These are phyloP conservation scores for Saksenaea vasiformis DNA, from an alignment of 371 early-diverging fungal genomes.

Conservation along the genomic window DNA sequence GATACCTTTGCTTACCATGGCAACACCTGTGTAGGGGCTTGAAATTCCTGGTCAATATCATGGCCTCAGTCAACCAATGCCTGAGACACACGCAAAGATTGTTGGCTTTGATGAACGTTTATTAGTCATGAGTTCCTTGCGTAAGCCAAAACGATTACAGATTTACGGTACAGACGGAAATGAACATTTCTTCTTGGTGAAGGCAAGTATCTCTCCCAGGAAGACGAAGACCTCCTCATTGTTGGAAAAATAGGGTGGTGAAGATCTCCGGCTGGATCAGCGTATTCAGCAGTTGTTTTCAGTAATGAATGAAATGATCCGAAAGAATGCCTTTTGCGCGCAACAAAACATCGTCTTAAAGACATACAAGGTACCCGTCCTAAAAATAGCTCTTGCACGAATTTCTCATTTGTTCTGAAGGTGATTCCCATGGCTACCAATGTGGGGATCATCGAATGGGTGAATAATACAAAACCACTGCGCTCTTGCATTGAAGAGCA, in stretches of 20 bases:
- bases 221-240: not conserved
- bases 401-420: constrained; percentile 17
- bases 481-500: constrained; percentile 49
- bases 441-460: constrained; percentile 74
- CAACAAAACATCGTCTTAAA: constrained; percentile 45
- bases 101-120: constrained; percentile 63
- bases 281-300: constrained; percentile 76
- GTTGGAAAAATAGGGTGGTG: constrained; percentile 62
- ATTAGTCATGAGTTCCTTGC: constrained; percentile 68
- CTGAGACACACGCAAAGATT: constrained; percentile 58
- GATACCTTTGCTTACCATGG: not conserved
- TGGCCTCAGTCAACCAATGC: constrained; percentile 48
- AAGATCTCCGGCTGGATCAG: constrained; percentile 81
- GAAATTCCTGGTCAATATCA: constrained; percentile 82
- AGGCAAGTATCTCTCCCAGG: constrained; percentile 34
- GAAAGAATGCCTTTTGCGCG: constrained; percentile 54
- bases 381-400: not conserved
- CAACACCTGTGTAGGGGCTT: constrained; percentile 31
- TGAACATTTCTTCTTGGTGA: constrained; percentile 72
- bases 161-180: constrained; percentile 75
- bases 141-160: constrained; percentile 73
- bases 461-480: constrained; percentile 47
- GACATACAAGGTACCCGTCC: constrained; percentile 57
- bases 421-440: constrained; percentile 69
- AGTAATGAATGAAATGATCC: constrained; percentile 74